Base-by-base conservation (phyloP, 2,329 filamentous ascomycete species). In the Penicillium sp. region DNA sequence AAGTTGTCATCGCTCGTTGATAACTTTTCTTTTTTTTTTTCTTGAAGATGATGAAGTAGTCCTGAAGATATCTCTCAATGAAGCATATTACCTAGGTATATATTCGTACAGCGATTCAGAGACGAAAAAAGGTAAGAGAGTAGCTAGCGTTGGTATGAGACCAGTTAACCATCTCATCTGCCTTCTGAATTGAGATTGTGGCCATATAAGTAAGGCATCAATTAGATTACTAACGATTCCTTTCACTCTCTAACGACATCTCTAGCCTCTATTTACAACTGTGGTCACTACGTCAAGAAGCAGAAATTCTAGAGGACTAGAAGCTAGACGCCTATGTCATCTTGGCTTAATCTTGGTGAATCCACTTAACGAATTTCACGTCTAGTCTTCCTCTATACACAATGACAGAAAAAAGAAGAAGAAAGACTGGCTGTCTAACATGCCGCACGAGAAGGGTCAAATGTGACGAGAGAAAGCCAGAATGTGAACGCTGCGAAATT, bases 371-470 rank as follows among this genome's bases (percentile, higher is more conserved):
- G n/a, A n/a, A n/a, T n/a, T 10, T 28, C 24, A 5, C 13, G 31
- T 37, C 34, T 1, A 6, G 9, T 19, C 8, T 7, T 21, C 19
- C 11, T 16, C 3, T 18, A 13, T 13, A 9, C 23, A 28, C 23
- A 9, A 43, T 43, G 39, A 28, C 39, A 2, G 39, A 43, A 23
- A 43, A 43, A 43, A n/a, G 39, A 28, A 43, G 56, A 37, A 51
- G 46, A 16, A 48, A 34, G 43, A 59, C 56, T 21, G 56, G 56
- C 42, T 59, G 56, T 26, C 37, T 59, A 11, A 59, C 56, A 49
- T 59, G 56, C 9, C 56, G 56, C 9, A 46, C 48, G 7, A 46
- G 56, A 21, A 47, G 51, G 14, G 44, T 59, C 14, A 59, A 59
- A 49, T 59, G 56, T 19, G 56, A 59, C 18, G 56, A 59, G 29